A percentile compares a stretch with the other conserved stretches of the same genome.
Evolutionary conservation across 2,329 filamentous ascomycete species (phyloP).

Genomic region (Colletotrichum neosansevieriae): DNA sequence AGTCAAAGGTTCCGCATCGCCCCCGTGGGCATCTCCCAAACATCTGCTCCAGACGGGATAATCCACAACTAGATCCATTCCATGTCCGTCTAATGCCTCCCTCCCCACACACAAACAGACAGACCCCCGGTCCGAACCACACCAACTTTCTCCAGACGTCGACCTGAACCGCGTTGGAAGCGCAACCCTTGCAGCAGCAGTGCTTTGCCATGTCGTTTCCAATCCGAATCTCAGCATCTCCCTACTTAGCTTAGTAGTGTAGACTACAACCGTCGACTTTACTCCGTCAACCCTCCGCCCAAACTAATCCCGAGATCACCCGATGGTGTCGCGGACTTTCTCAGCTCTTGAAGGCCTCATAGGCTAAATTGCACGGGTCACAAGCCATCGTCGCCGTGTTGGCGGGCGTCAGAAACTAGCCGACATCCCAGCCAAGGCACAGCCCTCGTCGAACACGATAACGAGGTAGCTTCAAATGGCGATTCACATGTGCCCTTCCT

Average conservation of each 20-base stretch:
- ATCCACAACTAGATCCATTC: constrained; percentile 24
- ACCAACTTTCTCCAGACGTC: constrained; percentile 11
- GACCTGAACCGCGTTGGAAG: neutral
- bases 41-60: neutral
- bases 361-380: constrained; percentile 24
- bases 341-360: neutral
- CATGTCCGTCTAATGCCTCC: constrained; percentile 19
- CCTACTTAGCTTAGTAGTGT: no score
- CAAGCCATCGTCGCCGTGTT: neutral
- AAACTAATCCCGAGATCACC: constrained; percentile 22
- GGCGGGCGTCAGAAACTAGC: constrained; percentile 13
- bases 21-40: constrained; percentile 26
- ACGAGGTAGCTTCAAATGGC: neutral
- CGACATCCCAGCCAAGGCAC: neutral
- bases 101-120: constrained; percentile 9
- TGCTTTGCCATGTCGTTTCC: neutral
- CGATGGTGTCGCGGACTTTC: constrained; percentile 30
- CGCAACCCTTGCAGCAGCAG: neutral
- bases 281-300: neutral
- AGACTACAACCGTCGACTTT: neutral
- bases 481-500: constrained; percentile 10
- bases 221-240: neutral
- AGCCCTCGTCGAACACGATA: constrained; percentile 3
- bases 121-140: constrained; percentile 20
- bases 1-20: constrained; percentile 22